phyloP scores from a whole-genome alignment of 768 basidiomycete genomes.

The Pleurotus djamor region DNA sequence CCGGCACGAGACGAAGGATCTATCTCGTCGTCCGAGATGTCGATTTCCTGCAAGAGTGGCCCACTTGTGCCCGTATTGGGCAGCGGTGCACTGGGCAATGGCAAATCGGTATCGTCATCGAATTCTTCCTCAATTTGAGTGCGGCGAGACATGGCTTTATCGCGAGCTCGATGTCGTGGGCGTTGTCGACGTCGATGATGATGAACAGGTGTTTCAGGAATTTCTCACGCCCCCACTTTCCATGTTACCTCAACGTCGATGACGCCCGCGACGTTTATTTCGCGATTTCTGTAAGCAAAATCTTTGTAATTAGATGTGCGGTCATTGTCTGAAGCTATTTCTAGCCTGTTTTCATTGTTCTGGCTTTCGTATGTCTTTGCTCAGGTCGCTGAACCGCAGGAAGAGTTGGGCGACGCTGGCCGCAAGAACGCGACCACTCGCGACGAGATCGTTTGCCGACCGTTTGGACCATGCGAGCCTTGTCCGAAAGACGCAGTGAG shows the following conservation, averaged over 20 bases:
- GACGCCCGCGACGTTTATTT: constrained; percentile 23
- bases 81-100: constrained; percentile 66
- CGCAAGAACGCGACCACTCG: constrained; percentile 23
- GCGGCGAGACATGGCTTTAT: constrained; percentile 62
- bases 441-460: constrained; percentile 39
- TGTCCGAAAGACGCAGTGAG: constrained; percentile 64
- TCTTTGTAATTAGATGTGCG: neutral
- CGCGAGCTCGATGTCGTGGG: constrained; percentile 2
- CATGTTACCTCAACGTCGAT: constrained; percentile 34
- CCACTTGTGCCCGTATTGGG: constrained; percentile 69
- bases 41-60: constrained; percentile 77
- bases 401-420: constrained; percentile 5
- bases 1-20: constrained; percentile 41
- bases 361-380: constrained; percentile 8
- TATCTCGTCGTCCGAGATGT: constrained; percentile 51
- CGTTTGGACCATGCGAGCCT: constrained; percentile 57
- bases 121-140: constrained; percentile 76
- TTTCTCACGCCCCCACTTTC: constrained; percentile 25
- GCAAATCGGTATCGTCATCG: constrained; percentile 93
- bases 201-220: constrained; percentile 1
- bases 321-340: constrained; percentile 6
- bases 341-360: constrained; percentile 13
- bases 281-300: constrained; percentile 25
- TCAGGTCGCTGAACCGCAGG: constrained; percentile 6
- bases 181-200: constrained; percentile 6